Percentiles rank a stretch among this genome's conserved stretches.
Conservation (phyloP, 208 protist genomes). For the Acanthamoeba culbertsoni region DNA sequence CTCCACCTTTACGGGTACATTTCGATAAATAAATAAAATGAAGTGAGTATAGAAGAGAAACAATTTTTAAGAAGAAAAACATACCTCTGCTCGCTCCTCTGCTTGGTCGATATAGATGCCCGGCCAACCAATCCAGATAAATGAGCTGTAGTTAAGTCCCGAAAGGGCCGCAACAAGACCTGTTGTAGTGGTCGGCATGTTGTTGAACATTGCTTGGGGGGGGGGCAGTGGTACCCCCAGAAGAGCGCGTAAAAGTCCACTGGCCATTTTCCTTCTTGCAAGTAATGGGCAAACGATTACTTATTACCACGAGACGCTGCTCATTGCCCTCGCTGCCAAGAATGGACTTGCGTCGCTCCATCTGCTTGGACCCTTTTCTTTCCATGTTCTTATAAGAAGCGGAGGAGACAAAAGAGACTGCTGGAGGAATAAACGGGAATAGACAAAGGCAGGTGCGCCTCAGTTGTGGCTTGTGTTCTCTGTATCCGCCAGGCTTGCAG, state of each 20-base stretch:
- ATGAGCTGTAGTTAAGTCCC: slow-evolving; percentile 60
- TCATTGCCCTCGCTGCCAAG: slow-evolving; percentile 39
- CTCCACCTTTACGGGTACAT: slow-evolving; percentile 14
- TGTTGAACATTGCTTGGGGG: neutral
- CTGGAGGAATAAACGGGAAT: neutral
- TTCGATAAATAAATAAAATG: too few species aligned
- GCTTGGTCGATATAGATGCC: slow-evolving; percentile 62
- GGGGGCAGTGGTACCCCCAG: neutral
- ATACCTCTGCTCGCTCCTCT: slow-evolving; percentile 40
- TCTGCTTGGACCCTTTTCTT: neutral
- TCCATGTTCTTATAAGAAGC: neutral
- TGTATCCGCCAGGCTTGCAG: too few species aligned
- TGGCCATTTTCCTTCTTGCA: slow-evolving; percentile 62
- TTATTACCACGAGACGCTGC: slow-evolving; percentile 69
- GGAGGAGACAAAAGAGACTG: neutral
- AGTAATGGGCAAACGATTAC: slow-evolving; percentile 71
- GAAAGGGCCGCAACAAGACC: slow-evolving; percentile 70
- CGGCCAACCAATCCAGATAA: slow-evolving; percentile 75
- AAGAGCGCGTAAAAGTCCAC: slow-evolving; percentile 69
- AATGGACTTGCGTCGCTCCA: slow-evolving; percentile 39
- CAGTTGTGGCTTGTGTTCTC: too few species aligned
- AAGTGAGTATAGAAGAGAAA: neutral
- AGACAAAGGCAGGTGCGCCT: too few species aligned
- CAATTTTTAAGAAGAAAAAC: neutral
- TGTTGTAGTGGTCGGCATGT: neutral